Evolutionary conservation across 2,329 filamentous ascomycete species (phyloP).

Genomic region (Aspergillus hortae): DNA sequence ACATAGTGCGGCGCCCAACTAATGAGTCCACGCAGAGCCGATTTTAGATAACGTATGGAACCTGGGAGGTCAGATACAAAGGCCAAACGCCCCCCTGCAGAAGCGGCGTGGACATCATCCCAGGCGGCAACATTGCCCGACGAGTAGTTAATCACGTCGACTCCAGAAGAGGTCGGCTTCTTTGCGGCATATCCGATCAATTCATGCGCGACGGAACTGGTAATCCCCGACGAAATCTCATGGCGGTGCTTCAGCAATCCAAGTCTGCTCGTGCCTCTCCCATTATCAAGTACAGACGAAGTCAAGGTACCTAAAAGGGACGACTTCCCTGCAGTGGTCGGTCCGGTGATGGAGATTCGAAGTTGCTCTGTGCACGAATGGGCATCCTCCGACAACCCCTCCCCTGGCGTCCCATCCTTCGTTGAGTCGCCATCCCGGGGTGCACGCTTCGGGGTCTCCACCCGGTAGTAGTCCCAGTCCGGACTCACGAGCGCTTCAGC

Average conservation of each 20-base stretch:
- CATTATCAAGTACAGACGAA: slow-evolving; percentile 85
- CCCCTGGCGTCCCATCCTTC: slow-evolving; percentile 1
- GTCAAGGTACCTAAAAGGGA: slow-evolving; percentile 84
- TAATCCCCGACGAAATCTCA: slow-evolving; percentile 86
- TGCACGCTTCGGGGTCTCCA: slow-evolving; percentile 11
- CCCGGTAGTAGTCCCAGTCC: slow-evolving; percentile 50
- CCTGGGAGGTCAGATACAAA: slow-evolving; percentile 92
- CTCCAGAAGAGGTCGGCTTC: slow-evolving; percentile 24
- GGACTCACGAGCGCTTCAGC: slow-evolving; percentile 87
- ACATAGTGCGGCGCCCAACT: slow-evolving; percentile 97
- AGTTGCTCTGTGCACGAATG: slow-evolving; percentile 67
- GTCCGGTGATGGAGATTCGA: slow-evolving; percentile 80
- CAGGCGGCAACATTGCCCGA: slow-evolving; percentile 85
- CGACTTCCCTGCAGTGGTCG: slow-evolving; percentile 89
- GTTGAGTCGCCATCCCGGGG: slow-evolving; percentile 1
- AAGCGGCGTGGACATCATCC: slow-evolving; percentile 85
- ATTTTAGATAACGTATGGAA: slow-evolving; percentile 82
- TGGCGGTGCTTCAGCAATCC: slow-evolving; percentile 89
- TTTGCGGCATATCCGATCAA: slow-evolving; percentile 71
- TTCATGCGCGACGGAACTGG: slow-evolving; percentile 92
- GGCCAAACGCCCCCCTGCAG: slow-evolving; percentile 69
- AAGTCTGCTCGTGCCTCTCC: slow-evolving; percentile 81
- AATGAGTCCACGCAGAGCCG: slow-evolving; percentile 82
- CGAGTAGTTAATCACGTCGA: slow-evolving; percentile 73
- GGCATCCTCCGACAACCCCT: slow-evolving; percentile 17